Conservation (phyloP, 352 stramenopile species). For the Globisporangium paroecandrum region DNA sequence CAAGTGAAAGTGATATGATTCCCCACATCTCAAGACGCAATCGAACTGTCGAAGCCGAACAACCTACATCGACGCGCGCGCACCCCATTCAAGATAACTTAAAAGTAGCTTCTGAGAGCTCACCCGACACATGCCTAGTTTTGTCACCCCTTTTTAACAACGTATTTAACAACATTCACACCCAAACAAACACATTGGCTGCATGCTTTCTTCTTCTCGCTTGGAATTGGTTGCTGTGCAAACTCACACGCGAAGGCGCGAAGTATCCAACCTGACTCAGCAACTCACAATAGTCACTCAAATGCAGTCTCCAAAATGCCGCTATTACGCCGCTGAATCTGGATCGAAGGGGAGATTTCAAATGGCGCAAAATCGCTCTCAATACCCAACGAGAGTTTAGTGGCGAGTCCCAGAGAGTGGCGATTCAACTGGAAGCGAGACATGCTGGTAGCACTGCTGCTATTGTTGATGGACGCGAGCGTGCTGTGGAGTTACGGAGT, state of each 20-base stretch:
- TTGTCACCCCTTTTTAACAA: slow-evolving; percentile 3
- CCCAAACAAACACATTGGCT: neutral
- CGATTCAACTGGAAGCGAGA: neutral
- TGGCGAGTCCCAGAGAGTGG: neutral
- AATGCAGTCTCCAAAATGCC: neutral
- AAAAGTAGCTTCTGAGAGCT: neutral
- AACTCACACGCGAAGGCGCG: no score
- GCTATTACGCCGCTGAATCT: neutral
- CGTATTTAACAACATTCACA: slow-evolving; percentile 3
- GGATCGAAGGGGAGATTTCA: neutral
- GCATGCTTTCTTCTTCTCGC: no score
- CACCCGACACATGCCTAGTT: neutral
- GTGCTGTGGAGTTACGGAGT: neutral
- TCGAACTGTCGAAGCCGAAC: slow-evolving; percentile 3
- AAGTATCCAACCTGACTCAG: neutral
- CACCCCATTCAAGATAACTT: slow-evolving; percentile 6
- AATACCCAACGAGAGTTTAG: neutral
- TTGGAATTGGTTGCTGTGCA: neutral
- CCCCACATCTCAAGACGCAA: slow-evolving; percentile 5
- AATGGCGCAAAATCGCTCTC: neutral
- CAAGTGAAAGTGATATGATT: slow-evolving; percentile 9
- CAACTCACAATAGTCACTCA: neutral
- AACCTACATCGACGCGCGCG: slow-evolving; percentile 9
- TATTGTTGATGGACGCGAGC: neutral
- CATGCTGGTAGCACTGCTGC: neutral